phyloP scores from a whole-genome alignment of 305 asterid genomes.

The Ruellia speciosa region DNA sequence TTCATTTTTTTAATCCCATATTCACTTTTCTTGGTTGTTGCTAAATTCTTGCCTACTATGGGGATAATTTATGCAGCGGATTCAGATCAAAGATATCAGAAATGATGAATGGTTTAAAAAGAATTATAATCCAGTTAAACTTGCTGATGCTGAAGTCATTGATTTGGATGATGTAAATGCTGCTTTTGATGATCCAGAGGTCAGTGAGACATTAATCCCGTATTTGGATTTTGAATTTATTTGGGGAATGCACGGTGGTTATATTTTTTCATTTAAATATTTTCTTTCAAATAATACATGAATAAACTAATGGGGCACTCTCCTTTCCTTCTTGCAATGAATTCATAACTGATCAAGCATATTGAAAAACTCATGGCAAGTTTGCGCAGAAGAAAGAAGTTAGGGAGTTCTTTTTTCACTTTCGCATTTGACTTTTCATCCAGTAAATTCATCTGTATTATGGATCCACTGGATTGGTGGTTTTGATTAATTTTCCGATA shows the following conservation, averaged over 20 bases:
- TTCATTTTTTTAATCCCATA: background rate
- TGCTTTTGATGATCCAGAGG: constrained; percentile 96
- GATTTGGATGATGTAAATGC: constrained; percentile 94
- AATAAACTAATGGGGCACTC: no score
- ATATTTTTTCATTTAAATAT: no score
- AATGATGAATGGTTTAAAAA: constrained; percentile 87
- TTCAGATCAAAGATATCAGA: constrained; percentile 75
- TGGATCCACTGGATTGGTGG: no score
- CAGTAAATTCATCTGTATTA: no score
- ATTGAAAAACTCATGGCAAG: no score
- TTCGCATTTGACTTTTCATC: no score
- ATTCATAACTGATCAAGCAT: no score
- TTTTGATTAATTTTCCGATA: no score
- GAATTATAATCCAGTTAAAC: constrained; percentile 62
- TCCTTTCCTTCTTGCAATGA: no score
- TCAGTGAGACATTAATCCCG: constrained; percentile 29
- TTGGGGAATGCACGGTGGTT: background rate
- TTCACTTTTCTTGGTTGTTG: constrained; percentile 4
- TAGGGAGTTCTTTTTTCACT: no score
- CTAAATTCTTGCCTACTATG: constrained; percentile 18
- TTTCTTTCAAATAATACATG: no score
- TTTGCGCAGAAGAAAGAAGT: no score
- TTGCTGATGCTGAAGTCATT: constrained; percentile 73
- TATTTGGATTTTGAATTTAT: constrained; percentile 13
- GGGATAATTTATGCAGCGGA: constrained; percentile 50